phyloP scores from a whole-genome alignment of 2,329 filamentous ascomycete genomes.

The Claviceps paspali region DNA sequence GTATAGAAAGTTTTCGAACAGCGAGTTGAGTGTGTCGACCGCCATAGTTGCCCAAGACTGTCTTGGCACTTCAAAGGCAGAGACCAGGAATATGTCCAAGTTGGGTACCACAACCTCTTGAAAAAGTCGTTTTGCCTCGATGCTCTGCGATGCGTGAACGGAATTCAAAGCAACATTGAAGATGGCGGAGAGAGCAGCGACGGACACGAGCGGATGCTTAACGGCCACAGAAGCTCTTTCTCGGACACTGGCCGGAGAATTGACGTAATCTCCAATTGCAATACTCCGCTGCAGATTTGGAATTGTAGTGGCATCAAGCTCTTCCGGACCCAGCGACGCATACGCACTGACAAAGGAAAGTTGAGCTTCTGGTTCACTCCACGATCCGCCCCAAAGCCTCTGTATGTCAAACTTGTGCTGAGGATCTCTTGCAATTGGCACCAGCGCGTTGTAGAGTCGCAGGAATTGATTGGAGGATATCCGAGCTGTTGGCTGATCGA shows the following conservation, averaged over 20 bases:
- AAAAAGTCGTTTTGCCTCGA: constrained; percentile 49
- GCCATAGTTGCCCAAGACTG: constrained; percentile 59
- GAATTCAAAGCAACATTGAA: constrained; percentile 50
- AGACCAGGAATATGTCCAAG: constrained; percentile 64
- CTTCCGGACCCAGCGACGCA: constrained; percentile 55
- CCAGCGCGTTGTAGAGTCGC: constrained; percentile 61
- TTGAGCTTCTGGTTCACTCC: constrained; percentile 76
- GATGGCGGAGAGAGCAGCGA: constrained; percentile 61
- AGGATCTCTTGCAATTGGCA: constrained; percentile 50
- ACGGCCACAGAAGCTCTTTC: constrained; percentile 47
- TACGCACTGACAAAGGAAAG: constrained; percentile 89
- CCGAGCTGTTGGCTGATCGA: constrained; percentile 65
- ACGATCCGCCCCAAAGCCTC: constrained; percentile 75
- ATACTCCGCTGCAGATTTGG: constrained; percentile 70
- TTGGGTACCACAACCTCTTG: constrained; percentile 56
- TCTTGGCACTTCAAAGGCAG: constrained; percentile 60
- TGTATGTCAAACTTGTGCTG: constrained; percentile 58
- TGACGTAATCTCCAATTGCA: constrained; percentile 39
- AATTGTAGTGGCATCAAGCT: constrained; percentile 73
- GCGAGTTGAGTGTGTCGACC: constrained; percentile 56
- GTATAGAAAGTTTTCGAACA: constrained; percentile 72
- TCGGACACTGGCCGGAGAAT: constrained; percentile 32
- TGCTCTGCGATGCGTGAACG: constrained; percentile 43
- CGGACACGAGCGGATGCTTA: constrained; percentile 76
- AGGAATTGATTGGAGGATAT: constrained; percentile 71